Conservation (phyloP, 73 alveolate species). For the Uronychia setigera region DNA sequence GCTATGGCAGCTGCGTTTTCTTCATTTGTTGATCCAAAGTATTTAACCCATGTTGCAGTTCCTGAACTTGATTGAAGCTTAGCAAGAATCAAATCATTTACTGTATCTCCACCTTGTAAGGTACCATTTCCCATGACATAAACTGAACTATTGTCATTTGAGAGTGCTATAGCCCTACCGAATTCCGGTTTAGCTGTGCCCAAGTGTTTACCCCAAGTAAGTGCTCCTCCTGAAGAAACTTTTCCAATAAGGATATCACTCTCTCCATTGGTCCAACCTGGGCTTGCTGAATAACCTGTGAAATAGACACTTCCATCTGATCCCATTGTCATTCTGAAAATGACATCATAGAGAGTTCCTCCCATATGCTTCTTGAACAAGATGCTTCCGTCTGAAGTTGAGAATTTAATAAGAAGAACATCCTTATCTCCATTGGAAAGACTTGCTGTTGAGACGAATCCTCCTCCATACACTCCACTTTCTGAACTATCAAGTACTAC, state of each 20-base stretch:
- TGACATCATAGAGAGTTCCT: not conserved
- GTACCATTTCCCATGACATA: not conserved
- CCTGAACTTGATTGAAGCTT: not conserved
- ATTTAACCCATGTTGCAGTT: not conserved
- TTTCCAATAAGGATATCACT: not conserved
- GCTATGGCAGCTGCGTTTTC: not conserved
- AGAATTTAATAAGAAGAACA: not conserved
- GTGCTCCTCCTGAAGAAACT: not conserved
- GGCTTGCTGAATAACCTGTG: not conserved
- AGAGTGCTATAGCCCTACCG: not conserved
- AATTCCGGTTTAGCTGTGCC: not conserved
- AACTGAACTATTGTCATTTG: not conserved
- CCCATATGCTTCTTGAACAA: not conserved
- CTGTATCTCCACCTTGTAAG: not conserved
- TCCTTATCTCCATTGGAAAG: not conserved
- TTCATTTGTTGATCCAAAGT: constrained; percentile 14
- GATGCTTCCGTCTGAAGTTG: not conserved
- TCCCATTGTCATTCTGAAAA: not conserved
- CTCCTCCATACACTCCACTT: not conserved
- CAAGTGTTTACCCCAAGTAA: not conserved
- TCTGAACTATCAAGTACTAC: not conserved
- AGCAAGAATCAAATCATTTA: not conserved
- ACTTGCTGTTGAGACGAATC: not conserved
- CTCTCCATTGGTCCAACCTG: constrained; percentile 1
- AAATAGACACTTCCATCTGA: not conserved